Base-by-base conservation (phyloP, 345 rosid species). In the Luvunga scandens region DNA sequence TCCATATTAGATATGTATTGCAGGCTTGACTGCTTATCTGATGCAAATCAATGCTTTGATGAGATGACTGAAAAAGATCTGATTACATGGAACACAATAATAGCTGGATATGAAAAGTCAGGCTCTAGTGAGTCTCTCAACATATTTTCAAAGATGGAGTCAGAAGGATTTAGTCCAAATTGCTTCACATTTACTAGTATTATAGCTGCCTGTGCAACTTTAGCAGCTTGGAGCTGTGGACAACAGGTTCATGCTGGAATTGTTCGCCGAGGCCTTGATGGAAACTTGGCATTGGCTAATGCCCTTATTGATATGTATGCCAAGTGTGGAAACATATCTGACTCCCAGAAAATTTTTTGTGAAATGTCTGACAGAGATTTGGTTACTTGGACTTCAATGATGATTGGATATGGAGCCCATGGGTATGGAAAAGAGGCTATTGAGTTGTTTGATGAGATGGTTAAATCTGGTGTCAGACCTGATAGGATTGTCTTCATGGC, bases 361-460 rank as follows among this genome's bases (percentile, higher is more conserved):
- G 88, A 88, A 64, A 86, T 89, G 82, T 39, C 75, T 27, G 77
- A 79, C 67, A 89, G 81, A 75, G 79, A 89, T 85, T 81, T 95
- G 74, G 90, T 96, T 10, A 92, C 95, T 62, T 96, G 99, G 98
- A 92, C 99, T 30, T 92, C 98, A 57, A 95, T 95, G 96, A 90
- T 95, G 97, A 87, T 91, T 75, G 99, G 97, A 64, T 96, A 89
- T 71, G 94, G 99, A 10, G 86, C 95, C 25, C 93, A 92, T 25
- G 98, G 99, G 30, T 87, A 80, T 81, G 97, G 95, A 55, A 80
- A 75, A 81, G 91, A 91, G 79, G 91, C 91, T 45, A 88, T 91
- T 69, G 85, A 84, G 53, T 79, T 96, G 85, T 96, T 96, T 57
- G 92, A 94, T 66, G 85, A 90, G 85, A 96, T 94, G 98, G 91